Evolutionary conservation across 2,329 filamentous ascomycete species (phyloP).

Genomic region (Fusarium sp.): DNA sequence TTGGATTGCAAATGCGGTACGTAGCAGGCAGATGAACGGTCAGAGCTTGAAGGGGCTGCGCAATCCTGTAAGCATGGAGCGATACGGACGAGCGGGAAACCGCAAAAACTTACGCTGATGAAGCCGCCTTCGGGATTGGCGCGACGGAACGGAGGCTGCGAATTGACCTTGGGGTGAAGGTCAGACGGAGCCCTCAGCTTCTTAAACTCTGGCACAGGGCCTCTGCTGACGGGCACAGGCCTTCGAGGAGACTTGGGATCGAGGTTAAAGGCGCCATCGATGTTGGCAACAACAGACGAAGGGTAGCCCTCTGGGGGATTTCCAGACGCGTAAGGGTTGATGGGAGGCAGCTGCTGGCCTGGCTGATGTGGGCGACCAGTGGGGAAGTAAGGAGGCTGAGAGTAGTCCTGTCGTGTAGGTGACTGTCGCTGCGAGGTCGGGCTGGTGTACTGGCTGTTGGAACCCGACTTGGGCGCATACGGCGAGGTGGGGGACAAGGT

Average conservation of each 20-base stretch:
- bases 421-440: conserved; percentile 76
- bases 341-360: conserved; percentile 77
- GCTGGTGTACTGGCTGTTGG: conserved; percentile 67
- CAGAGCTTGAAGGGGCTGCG: conserved; percentile 90
- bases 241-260: conserved; percentile 71
- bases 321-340: conserved; percentile 75
- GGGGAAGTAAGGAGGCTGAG: conserved; percentile 69
- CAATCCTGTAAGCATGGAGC: conserved; percentile 24
- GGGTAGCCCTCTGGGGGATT: conserved; percentile 75
- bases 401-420: conserved; percentile 77
- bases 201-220: conserved; percentile 88
- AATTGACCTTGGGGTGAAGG: conserved; percentile 83
- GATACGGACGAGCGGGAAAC: not conserved
- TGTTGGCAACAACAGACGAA: conserved; percentile 75
- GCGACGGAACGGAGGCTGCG: conserved; percentile 89
- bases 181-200: conserved; percentile 80
- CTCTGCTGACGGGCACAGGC: conserved; percentile 64
- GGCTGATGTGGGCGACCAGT: conserved; percentile 55
- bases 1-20: conserved; percentile 97
- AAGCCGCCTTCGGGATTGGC: conserved; percentile 98
- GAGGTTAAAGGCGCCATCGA: conserved; percentile 73
- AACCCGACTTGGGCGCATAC: conserved; percentile 74
- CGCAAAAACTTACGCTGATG: conserved; percentile 79
- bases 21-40: conserved; percentile 94
- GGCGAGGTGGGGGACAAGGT: conserved; percentile 83